phyloP scores from a whole-genome alignment of 108 stramenopile species.

The Nannochloropsis oceanica region DNA sequence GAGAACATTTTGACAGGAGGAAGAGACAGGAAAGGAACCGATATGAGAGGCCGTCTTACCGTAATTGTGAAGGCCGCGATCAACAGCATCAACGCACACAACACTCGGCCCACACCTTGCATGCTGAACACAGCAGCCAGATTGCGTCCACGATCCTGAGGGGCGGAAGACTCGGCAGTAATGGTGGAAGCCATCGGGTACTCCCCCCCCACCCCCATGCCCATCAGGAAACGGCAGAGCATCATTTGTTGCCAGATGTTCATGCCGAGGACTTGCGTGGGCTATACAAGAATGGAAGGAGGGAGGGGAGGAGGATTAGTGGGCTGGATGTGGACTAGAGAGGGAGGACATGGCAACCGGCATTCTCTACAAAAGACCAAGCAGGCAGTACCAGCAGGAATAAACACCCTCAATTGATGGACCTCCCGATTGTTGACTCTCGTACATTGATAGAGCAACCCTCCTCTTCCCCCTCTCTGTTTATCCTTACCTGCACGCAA shows the following conservation, averaged over 20 bases:
- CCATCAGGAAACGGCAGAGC: constrained; percentile 32
- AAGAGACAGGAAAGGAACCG: no score
- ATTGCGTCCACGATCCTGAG: constrained; percentile 1
- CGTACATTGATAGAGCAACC: no score
- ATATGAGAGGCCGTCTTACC: background rate
- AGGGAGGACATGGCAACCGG: no score
- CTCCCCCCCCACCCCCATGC: constrained; percentile 46
- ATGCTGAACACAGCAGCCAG: constrained; percentile 41
- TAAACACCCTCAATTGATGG: no score
- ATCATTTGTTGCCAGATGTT: constrained; percentile 24
- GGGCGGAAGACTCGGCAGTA: constrained; percentile 1
- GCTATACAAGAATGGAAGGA: background rate
- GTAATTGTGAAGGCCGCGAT: background rate
- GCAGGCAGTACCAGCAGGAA: no score
- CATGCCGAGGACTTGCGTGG: background rate
- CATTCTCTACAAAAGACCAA: no score
- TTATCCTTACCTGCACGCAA: background rate
- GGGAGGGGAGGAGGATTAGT: no score
- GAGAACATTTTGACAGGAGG: no score
- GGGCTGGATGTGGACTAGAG: no score
- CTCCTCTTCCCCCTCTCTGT: background rate
- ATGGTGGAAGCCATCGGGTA: constrained; percentile 45
- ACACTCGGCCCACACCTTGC: constrained; percentile 38
- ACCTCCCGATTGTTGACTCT: no score
- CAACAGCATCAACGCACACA: background rate